phyloP scores from a whole-genome alignment of 1,139 yeast species.

The Protomyces inouyei region DNA sequence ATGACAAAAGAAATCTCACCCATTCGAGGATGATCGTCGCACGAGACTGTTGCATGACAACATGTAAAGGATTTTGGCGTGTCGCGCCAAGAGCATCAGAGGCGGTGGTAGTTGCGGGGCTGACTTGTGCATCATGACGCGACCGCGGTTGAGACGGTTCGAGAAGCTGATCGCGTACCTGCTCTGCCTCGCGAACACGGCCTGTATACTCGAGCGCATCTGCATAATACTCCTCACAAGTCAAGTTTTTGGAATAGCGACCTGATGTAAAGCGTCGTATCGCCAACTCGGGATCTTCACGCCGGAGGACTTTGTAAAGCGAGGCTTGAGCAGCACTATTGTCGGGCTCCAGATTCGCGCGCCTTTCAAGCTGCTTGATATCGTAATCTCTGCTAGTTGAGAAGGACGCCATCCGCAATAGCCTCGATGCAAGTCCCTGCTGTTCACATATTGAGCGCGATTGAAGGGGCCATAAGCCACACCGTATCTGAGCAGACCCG shows the following conservation, averaged over 20 bases:
- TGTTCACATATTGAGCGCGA: too few relatives aligned
- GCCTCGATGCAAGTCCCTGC: too few relatives aligned
- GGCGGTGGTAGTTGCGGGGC: not conserved
- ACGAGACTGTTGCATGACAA: constrained; percentile 77
- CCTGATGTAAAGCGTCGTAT: constrained; percentile 88
- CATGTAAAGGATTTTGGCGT: constrained; percentile 66
- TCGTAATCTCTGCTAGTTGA: not conserved
- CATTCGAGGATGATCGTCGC: constrained; percentile 74
- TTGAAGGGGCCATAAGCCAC: too few relatives aligned
- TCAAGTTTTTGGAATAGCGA: constrained; percentile 75
- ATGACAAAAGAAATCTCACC: constrained; percentile 83
- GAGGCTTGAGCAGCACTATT: constrained; percentile 72
- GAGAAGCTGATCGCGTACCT: constrained; percentile 6
- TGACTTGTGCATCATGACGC: not conserved
- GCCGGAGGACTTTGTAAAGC: constrained; percentile 67
- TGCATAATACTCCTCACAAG: constrained; percentile 65
- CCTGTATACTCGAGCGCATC: constrained; percentile 15
- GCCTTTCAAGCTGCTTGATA: constrained; percentile 46
- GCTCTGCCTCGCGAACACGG: constrained; percentile 7
- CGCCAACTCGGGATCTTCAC: constrained; percentile 88
- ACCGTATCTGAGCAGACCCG: too few relatives aligned
- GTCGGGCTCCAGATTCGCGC: constrained; percentile 67
- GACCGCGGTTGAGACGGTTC: not conserved
- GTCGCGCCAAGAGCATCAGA: constrained; percentile 3
- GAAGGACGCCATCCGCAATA: too few relatives aligned